phyloP scores from a whole-genome alignment of 345 rosid genomes.

The Psidium guajava region DNA sequence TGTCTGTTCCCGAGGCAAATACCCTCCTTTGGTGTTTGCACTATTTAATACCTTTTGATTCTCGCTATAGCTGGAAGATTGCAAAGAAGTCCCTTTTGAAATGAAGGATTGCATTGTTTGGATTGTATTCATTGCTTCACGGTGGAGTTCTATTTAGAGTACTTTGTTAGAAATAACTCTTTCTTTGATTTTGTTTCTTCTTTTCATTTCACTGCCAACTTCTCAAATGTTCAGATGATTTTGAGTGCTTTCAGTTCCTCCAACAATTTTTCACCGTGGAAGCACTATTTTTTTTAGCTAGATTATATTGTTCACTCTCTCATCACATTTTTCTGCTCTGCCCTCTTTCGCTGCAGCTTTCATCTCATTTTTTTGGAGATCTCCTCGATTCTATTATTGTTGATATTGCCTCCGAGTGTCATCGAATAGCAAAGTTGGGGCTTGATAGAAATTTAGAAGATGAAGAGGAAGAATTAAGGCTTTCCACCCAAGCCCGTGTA shows the following conservation, averaged over 20 bases:
- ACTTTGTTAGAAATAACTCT: not conserved
- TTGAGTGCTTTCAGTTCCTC: not conserved
- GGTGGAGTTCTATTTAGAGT: not conserved
- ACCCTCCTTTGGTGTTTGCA: not conserved
- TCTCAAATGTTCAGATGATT: not conserved
- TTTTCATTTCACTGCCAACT: not conserved
- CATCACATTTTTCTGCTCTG: not conserved
- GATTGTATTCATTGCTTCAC: not conserved
- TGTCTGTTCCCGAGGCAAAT: not conserved
- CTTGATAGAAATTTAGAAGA: conserved; percentile 76
- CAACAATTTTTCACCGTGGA: not conserved
- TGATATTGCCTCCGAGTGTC: conserved; percentile 96
- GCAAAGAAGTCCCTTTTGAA: not conserved
- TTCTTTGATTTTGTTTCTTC: not conserved
- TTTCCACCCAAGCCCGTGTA: conserved; percentile 71
- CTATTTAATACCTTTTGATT: not conserved
- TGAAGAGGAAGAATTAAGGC: conserved; percentile 80
- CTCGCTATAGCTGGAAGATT: not conserved
- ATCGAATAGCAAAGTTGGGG: conserved; percentile 71
- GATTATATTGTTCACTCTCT: not conserved
- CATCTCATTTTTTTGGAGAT: conserved; percentile 55
- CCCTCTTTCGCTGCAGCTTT: conserved; percentile 25
- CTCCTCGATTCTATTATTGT: conserved; percentile 75
- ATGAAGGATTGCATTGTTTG: not conserved
- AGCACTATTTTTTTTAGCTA: not conserved